phyloP scores from a whole-genome alignment of 805 yeast species.

The Tetrapisispora nanseiensis region DNA sequence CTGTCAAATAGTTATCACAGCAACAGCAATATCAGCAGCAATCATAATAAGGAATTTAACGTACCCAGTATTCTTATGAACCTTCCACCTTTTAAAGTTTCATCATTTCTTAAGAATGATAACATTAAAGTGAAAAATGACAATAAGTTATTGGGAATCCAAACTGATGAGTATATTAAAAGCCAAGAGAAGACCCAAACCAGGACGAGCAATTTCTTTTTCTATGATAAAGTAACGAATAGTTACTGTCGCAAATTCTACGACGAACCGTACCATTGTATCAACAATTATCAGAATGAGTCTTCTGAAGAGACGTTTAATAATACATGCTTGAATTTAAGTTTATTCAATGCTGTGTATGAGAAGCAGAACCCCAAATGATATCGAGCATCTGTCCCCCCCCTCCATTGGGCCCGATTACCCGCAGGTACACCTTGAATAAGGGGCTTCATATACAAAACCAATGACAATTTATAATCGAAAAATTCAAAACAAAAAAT shows the following conservation, averaged over 20 bases:
- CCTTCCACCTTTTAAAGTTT: slow-evolving; percentile 27
- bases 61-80: slow-evolving; percentile 17
- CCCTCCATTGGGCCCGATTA: no score
- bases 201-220: slow-evolving; percentile 10
- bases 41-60: slow-evolving; percentile 4
- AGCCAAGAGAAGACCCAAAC: not conserved
- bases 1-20: not conserved
- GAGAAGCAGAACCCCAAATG: slow-evolving; percentile 25
- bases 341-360: slow-evolving; percentile 23
- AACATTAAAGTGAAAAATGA: slow-evolving; percentile 1
- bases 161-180: not conserved
- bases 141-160: not conserved
- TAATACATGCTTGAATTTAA: slow-evolving; percentile 23
- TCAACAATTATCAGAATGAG: slow-evolving; percentile 20
- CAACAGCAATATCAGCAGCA: not conserved
- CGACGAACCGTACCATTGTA: slow-evolving; percentile 18
- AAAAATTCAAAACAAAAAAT: no score
- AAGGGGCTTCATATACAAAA: no score
- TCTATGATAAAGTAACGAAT: slow-evolving; percentile 14
- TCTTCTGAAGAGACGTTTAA: slow-evolving; percentile 13
- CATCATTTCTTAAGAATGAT: slow-evolving; percentile 19
- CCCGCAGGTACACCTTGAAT: no score
- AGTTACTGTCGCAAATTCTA: slow-evolving; percentile 8
- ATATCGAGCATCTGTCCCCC: no score
- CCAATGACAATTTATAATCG: no score